These are phyloP conservation scores for Cryptococcus sp. DNA, from an alignment of 1,284 basidiomycete species.

Conservation along the genomic window DNA sequence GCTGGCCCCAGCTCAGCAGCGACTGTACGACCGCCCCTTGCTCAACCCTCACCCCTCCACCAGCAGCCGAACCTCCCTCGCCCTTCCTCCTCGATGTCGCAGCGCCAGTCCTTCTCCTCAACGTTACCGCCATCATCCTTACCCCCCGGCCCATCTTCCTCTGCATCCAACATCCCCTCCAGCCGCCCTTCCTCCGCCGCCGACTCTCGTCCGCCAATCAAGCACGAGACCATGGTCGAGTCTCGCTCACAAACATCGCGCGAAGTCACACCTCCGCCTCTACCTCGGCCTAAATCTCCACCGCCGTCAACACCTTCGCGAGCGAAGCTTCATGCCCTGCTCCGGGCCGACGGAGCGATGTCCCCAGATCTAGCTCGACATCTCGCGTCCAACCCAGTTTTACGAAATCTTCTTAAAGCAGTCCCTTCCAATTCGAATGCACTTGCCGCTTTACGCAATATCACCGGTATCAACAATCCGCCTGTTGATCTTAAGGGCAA, in stretches of 20 bases:
- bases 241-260: slow-evolving; percentile 5
- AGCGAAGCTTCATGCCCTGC: slow-evolving; percentile 36
- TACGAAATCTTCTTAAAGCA: slow-evolving; percentile 43
- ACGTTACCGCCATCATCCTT: slow-evolving; percentile 19
- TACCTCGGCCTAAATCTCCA: slow-evolving; percentile 35
- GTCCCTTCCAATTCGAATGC: slow-evolving; percentile 28
- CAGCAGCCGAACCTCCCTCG: neutral
- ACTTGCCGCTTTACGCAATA: slow-evolving; percentile 15
- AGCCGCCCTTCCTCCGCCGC: slow-evolving; percentile 9
- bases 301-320: slow-evolving; percentile 47
- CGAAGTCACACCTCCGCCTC: slow-evolving; percentile 35
- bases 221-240: neutral
- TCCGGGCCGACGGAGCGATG: slow-evolving; percentile 44
- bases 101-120: slow-evolving; percentile 14
- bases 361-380: slow-evolving; percentile 43
- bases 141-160: slow-evolving; percentile 17
- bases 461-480: slow-evolving; percentile 11
- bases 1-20: slow-evolving; percentile 9
- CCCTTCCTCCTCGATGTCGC: slow-evolving; percentile 15
- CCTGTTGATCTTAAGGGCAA: slow-evolving; percentile 1
- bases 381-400: slow-evolving; percentile 40
- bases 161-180: slow-evolving; percentile 8
- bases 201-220: slow-evolving; percentile 3
- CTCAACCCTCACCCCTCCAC: slow-evolving; percentile 10
- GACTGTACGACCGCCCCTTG: slow-evolving; percentile 10